Evolutionary conservation across 2,329 filamentous ascomycete genomes (phyloP).

Genomic region (Fusarium concolor): DNA sequence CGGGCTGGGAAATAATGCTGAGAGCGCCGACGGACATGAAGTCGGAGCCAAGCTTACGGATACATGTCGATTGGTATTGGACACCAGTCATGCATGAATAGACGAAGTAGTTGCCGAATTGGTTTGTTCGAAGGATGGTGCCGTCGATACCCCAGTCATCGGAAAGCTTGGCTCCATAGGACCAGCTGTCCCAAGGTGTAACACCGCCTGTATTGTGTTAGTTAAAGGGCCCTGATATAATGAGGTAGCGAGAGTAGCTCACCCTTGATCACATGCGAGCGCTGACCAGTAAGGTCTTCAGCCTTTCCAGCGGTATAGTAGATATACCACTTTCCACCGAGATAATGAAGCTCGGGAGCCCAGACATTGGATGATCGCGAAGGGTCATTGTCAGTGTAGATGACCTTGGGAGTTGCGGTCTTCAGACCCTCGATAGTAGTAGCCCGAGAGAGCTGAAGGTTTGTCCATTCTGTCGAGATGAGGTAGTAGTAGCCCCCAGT

Average conservation of each 20-base stretch:
- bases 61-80: conserved; percentile 52
- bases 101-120: conserved; percentile 63
- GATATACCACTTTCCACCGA: conserved; percentile 64
- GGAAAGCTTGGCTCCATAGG: conserved; percentile 60
- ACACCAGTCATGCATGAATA: conserved; percentile 64
- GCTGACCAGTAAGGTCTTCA: conserved; percentile 60
- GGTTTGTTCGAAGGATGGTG: conserved; percentile 61
- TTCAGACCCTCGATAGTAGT: conserved; percentile 67
- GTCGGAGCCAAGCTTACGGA: conserved; percentile 55
- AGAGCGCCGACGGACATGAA: conserved; percentile 56
- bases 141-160: conserved; percentile 66
- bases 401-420: conserved; percentile 61
- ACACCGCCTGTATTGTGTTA: conserved; percentile 55
- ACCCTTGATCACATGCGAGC: conserved; percentile 64
- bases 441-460: conserved; percentile 66
- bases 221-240: rapidly evolving
- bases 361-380: conserved; percentile 66
- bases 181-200: conserved; percentile 63
- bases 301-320: conserved; percentile 66
- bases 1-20: conserved; percentile 63
- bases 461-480: conserved; percentile 66
- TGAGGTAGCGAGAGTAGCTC: too few relatives aligned
- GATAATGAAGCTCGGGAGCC: conserved; percentile 67
- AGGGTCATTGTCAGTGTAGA: conserved; percentile 61
- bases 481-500: conserved; percentile 67